Base-by-base conservation (phyloP, 2,329 filamentous ascomycete species). In the Pseudogymnoascus sp. region DNA sequence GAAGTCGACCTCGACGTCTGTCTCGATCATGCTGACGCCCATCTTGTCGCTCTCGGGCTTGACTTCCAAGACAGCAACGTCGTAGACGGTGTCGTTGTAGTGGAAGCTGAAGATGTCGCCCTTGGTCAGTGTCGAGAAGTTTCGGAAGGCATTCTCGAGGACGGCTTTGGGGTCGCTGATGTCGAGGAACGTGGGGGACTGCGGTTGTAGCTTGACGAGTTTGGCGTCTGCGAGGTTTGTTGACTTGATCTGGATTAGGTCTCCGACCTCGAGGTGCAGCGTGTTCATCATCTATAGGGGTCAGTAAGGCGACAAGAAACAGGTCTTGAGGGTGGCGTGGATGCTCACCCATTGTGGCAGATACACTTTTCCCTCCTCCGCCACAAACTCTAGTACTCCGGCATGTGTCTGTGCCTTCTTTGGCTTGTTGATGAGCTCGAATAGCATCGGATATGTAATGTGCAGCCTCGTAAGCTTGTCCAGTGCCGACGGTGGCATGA, bases 101-200 rank as follows among this genome's bases (percentile, higher is more conserved):
- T 88, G 84, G 75, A 99, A 99, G 67, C 90, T 96, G 81, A 99
- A 99, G 46, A 96, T 82, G 72, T 99, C 95, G 67, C 92, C 93
- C 72, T 93, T 91, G 2, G 93, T 96, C 15, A 97, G 82, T 60
- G 93, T 93, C 15, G 93, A 91, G 77, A 97, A 99, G 76, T 96
- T 96, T 46, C 93, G 88, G 77, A 99, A 97, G 0, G 92, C 93
- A 70, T 95, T 95, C 77, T 99, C 95, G 31, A 99, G 86, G 11
- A 99, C 95, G 42, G 95, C 95, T 77, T 96, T 97, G 21, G 95
- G 95, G 71, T 99, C 95, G 70, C 89, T 93, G 73, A 99, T 97
- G 53, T 97, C 93, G 67, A 99, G 88, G 77, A 99, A 99, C 70
- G 88, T 89, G 61, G 90, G 87, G 21, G 91, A 93, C 77, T 99